These are phyloP conservation scores for Globisporangium mamillatum DNA, from an alignment of 352 stramenopile genomes.

Conservation along the genomic window DNA sequence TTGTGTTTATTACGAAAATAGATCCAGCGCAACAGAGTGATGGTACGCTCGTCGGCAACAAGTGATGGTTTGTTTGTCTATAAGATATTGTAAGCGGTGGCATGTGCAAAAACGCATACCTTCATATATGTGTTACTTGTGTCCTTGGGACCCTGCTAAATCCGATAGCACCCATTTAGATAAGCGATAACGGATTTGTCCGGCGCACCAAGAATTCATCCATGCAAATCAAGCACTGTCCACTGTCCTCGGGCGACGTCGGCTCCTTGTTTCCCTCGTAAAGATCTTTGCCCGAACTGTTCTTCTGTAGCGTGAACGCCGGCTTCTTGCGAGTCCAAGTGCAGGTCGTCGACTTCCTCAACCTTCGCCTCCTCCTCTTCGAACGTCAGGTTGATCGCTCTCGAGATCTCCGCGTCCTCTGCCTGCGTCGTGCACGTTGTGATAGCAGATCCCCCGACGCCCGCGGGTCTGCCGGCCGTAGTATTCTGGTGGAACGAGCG, in stretches of 20 bases:
- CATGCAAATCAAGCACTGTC: conserved; percentile 85
- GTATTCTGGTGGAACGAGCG: conserved; percentile 25
- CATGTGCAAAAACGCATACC: no score
- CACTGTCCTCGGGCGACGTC: conserved; percentile 21
- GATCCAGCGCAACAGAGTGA: no score
- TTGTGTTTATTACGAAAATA: no score
- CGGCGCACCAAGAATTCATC: conserved; percentile 83
- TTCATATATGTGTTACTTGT: no score
- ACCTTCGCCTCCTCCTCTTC: conserved; percentile 40
- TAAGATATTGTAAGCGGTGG: no score
- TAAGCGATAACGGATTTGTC: conserved; percentile 11
- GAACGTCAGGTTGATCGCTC: conserved; percentile 25
- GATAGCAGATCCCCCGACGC: background rate
- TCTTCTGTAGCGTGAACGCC: background rate
- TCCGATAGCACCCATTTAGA: no score
- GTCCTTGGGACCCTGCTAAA: no score
- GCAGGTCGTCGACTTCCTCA: conserved; percentile 22
- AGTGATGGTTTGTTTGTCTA: no score
- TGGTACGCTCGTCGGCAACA: no score
- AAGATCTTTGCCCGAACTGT: conserved; percentile 14
- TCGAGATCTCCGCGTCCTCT: conserved; percentile 28
- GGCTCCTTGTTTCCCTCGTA: conserved; percentile 8
- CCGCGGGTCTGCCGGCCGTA: background rate
- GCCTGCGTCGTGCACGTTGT: conserved; percentile 9
- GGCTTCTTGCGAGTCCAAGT: conserved; percentile 15